Percentiles rank a stretch among this genome's conserved stretches.
phyloP scores from a whole-genome alignment of 2,329 filamentous ascomycete genomes.

The Verticillium albo-atrum region DNA sequence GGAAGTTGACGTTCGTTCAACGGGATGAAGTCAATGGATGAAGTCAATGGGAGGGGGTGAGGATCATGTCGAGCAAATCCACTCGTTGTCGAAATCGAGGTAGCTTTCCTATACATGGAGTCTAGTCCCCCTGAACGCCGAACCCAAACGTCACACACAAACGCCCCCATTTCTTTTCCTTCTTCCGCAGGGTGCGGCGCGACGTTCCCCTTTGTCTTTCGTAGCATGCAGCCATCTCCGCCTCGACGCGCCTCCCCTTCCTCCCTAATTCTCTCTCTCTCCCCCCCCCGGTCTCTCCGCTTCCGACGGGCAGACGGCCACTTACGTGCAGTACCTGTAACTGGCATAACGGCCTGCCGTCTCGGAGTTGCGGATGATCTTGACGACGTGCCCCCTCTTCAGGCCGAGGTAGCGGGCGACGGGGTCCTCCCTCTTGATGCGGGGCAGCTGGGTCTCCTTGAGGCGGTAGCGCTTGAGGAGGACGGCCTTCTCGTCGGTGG shows the following conservation, averaged over 20 bases:
- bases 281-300: too few relatives aligned
- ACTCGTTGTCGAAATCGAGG: background rate
- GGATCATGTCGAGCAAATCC: background rate
- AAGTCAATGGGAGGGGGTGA: background rate
- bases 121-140: slow-evolving; percentile 2
- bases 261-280: background rate
- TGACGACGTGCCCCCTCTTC: slow-evolving; percentile 89
- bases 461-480: slow-evolving; percentile 85
- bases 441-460: slow-evolving; percentile 94
- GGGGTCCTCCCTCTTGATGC: slow-evolving; percentile 87
- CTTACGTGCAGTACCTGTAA: slow-evolving; percentile 69
- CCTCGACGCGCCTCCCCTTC: background rate
- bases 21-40: background rate
- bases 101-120: background rate
- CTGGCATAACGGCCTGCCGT: slow-evolving; percentile 95
- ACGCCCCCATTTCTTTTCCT: slow-evolving; percentile 1
- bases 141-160: slow-evolving; percentile 1
- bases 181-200: background rate
- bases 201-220: background rate
- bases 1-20: background rate
- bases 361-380: slow-evolving; percentile 94
- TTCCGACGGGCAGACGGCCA: background rate
- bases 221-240: background rate
- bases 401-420: slow-evolving; percentile 89
- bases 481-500: slow-evolving; percentile 80